Evolutionary conservation across 2,329 filamentous ascomycete species (phyloP), one percentile per base, ranked within the genome.

Genomic region (Aaosphaeria pasadenensis): DNA sequence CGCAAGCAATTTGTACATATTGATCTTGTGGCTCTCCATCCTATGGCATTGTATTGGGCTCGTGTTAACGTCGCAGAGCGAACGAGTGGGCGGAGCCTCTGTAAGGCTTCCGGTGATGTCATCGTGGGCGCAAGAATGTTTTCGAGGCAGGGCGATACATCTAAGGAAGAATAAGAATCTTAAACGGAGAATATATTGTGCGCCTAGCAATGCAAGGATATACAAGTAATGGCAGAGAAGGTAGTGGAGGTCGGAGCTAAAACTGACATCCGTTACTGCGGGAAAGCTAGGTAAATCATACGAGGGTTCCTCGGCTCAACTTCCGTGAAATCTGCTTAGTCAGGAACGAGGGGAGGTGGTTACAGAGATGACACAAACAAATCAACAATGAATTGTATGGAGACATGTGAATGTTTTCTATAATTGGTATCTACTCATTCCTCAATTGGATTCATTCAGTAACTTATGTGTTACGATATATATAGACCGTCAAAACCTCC

Each of bases 91-190:
- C 56, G 57, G 39, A 67, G 51, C 47, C 55, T 61, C 50, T 53
- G 53, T 48, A 68, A 53, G 36, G 57, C 60, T 45, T 61, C 63
- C 53, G 55, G 58, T 68, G 66, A 67, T 64, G 64, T 67, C 66
- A 69, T 69, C 39, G 54, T 44, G 47, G 45, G 7, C 42, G 43
- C 13, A 9, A 43, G 39, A 47, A 33, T 46, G 46, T 11, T 11
- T 7, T 28, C 4, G 31, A 2, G 33, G 30, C 13, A 35, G 7
- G 35, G 31, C 13, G 6, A 29, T 45, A 52, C 48, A 42, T 42
- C 44, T 45, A 44, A 43, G 46, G 11, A 39, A 44, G 40, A 43
- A 36, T 17, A 17, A 39, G 17, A 24, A 24, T 24, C 17, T 24
- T 24, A 29, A 36, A 36, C 33, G 9, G n/a, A 36, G 33, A 36